phyloP scores from a whole-genome alignment of 2,329 filamentous ascomycete genomes.

The Pseudogymnoascus sp. region DNA sequence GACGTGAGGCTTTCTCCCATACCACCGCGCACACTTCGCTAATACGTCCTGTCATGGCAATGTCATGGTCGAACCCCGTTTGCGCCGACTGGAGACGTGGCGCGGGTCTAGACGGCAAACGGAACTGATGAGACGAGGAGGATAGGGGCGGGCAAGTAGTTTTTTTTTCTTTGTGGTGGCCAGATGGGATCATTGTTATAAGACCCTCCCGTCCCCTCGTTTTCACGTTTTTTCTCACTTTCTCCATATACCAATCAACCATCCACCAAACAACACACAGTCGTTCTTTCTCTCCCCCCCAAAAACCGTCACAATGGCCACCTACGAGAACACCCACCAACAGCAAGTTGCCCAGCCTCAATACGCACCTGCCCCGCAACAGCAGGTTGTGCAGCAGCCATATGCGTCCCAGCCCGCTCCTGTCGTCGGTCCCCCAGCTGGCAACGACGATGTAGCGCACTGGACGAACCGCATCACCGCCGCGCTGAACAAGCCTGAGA shows the following conservation, averaged over 20 bases:
- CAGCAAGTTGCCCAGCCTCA: background rate
- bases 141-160: background rate
- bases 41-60: background rate
- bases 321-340: background rate
- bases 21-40: background rate
- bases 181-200: background rate
- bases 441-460: constrained; percentile 9
- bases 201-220: background rate
- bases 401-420: background rate
- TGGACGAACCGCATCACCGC: constrained; percentile 12
- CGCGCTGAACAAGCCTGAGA: constrained; percentile 7
- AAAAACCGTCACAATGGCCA: background rate
- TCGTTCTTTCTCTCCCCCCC: background rate
- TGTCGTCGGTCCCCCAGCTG: background rate
- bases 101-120: background rate
- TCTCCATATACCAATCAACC: background rate
- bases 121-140: background rate
- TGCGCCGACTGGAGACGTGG: background rate
- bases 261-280: background rate
- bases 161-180: background rate
- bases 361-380: background rate
- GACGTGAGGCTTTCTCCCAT: background rate
- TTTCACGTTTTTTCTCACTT: background rate
- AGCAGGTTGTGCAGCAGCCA: constrained; percentile 1
- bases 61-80: constrained; percentile 3